Evolutionary conservation across 78 protist species (phyloP).

Genomic region (Emiliania huxleyi): DNA sequence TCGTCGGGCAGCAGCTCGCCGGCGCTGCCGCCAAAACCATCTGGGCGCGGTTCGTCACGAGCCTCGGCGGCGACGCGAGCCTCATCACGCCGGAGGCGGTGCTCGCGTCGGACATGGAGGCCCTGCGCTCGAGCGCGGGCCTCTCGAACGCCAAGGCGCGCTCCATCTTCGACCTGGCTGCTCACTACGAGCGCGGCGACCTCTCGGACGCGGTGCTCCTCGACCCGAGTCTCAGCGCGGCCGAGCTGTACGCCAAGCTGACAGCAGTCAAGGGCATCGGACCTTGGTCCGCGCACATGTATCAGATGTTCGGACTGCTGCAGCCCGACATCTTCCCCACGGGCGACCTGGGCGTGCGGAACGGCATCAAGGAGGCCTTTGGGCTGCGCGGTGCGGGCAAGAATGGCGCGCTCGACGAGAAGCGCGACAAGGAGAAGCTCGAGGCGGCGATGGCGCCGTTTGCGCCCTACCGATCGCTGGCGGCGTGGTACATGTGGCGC

Average conservation of each 20-base stretch:
- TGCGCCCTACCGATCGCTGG: no score
- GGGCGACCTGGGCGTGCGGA: slow-evolving; percentile 35
- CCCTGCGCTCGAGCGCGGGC: no score
- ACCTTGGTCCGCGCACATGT: slow-evolving; percentile 5
- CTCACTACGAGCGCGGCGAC: no score
- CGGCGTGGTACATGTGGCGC: no score
- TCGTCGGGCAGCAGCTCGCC: slow-evolving; percentile 1
- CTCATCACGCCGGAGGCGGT: neutral
- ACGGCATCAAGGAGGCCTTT: neutral
- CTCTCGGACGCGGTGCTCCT: no score
- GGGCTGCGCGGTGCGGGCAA: neutral
- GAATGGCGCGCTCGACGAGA: no score
- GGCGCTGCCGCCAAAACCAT: neutral
- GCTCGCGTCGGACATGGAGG: no score
- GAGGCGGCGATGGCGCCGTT: no score
- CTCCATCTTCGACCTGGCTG: no score
- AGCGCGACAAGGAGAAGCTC: no score
- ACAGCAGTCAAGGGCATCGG: neutral
- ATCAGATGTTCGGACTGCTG: neutral
- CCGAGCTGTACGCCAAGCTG: neutral
- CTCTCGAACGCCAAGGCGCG: no score
- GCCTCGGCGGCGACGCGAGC: neutral
- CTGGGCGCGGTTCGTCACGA: neutral
- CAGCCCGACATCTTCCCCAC: slow-evolving; percentile 16
- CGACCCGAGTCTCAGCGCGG: no score